phyloP scores from a whole-genome alignment of 2,329 filamentous ascomycete genomes.

The Coniosporium tulheliwenetii region DNA sequence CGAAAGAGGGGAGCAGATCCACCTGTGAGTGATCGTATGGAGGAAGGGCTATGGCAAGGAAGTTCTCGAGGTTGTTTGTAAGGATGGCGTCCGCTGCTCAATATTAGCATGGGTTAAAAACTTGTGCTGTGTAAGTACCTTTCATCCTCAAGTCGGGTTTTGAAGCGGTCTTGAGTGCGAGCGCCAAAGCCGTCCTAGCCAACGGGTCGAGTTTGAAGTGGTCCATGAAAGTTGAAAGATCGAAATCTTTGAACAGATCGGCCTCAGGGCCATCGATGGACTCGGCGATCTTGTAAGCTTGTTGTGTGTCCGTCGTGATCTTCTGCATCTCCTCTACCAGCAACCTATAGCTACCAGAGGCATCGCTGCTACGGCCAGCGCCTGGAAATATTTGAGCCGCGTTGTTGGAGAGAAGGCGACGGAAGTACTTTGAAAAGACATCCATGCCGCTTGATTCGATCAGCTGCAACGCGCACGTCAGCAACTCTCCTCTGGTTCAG shows the following conservation, averaged over 20 bases:
- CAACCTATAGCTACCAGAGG: slow-evolving; percentile 69
- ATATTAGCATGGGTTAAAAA: slow-evolving; percentile 3
- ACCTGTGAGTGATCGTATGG: slow-evolving; percentile 44
- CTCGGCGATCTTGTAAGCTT: slow-evolving; percentile 83
- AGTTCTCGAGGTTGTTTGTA: slow-evolving; percentile 60
- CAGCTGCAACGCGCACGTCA: slow-evolving; percentile 39
- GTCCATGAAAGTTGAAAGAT: slow-evolving; percentile 87
- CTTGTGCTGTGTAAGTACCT: slow-evolving; percentile 40
- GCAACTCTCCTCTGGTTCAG: not conserved
- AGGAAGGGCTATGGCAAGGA: slow-evolving; percentile 45
- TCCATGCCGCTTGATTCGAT: slow-evolving; percentile 99
- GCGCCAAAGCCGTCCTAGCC: slow-evolving; percentile 71
- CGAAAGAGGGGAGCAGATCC: slow-evolving; percentile 51
- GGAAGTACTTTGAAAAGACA: slow-evolving; percentile 91
- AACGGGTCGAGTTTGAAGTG: slow-evolving; percentile 88
- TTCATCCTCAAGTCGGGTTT: slow-evolving; percentile 76
- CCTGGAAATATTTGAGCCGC: slow-evolving; percentile 80
- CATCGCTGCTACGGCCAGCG: slow-evolving; percentile 54
- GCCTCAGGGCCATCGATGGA: slow-evolving; percentile 81
- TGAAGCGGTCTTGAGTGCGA: slow-evolving; percentile 74
- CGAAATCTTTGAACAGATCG: slow-evolving; percentile 90
- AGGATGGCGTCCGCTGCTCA: slow-evolving; percentile 72
- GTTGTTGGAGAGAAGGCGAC: slow-evolving; percentile 82
- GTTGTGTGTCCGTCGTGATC: slow-evolving; percentile 62
- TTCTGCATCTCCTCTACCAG: slow-evolving; percentile 75